These are phyloP conservation scores for Yamadazyma sp. DNA, from an alignment of 805 yeast species.

Conservation along the genomic window DNA sequence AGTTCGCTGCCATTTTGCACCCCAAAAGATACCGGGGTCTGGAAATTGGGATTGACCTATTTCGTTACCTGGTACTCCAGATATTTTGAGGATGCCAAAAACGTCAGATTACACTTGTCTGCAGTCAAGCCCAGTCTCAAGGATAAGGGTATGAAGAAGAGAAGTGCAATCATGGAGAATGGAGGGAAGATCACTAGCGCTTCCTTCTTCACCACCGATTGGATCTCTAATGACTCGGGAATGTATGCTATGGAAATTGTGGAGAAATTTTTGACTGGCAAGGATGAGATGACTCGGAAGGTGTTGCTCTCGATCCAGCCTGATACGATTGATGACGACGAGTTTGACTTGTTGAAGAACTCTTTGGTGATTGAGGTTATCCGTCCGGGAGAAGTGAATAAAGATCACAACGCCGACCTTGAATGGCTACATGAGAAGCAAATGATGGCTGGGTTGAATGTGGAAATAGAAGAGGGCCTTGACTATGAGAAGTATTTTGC, in stretches of 20 bases:
- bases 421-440: slow-evolving; percentile 32
- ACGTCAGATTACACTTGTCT: slow-evolving; percentile 67
- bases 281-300: slow-evolving; percentile 49
- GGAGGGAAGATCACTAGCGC: slow-evolving; percentile 34
- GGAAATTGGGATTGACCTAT: slow-evolving; percentile 62
- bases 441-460: slow-evolving; percentile 19
- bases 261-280: slow-evolving; percentile 56
- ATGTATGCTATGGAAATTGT: slow-evolving; percentile 58
- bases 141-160: slow-evolving; percentile 53
- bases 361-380: slow-evolving; percentile 45
- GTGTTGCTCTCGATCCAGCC: slow-evolving; percentile 76
- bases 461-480: slow-evolving; percentile 46
- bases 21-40: slow-evolving; percentile 60
- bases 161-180: slow-evolving; percentile 36
- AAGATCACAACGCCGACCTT: slow-evolving; percentile 46
- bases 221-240: slow-evolving; percentile 66
- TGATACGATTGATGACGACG: slow-evolving; percentile 61
- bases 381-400: slow-evolving; percentile 55
- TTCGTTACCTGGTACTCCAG: slow-evolving; percentile 81
- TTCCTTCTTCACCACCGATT: slow-evolving; percentile 68
- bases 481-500: slow-evolving; percentile 60
- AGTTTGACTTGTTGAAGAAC: slow-evolving; percentile 51
- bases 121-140: slow-evolving; percentile 55
- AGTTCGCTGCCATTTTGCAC: slow-evolving; percentile 82
- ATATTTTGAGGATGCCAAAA: slow-evolving; percentile 58